Base-by-base conservation (phyloP, 1,284 basidiomycete genomes). In the Mixia osmundae region DNA sequence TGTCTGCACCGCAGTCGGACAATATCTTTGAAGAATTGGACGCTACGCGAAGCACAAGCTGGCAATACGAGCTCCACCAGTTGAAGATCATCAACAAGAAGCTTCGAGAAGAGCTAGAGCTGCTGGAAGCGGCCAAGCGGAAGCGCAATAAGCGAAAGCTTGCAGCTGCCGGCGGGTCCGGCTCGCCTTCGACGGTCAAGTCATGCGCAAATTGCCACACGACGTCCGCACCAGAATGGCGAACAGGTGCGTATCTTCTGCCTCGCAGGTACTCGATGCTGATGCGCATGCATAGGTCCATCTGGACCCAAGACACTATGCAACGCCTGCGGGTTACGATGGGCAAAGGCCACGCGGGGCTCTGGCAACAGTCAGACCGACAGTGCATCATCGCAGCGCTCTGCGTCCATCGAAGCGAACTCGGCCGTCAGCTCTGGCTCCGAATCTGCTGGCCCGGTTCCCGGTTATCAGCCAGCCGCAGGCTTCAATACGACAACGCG, bases 11-110 rank as follows among this genome's bases (percentile, higher is more conserved):
- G 11, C 39, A 37, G 27, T 43, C 38, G 22, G 46, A 50, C 40
- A 69, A 75, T 44, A 55, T 82, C 7, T 82, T 80, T 46, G 69
- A 68, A 31, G 76, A 78, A 53, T 63, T 83, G 15, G 70, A 74
- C 30, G 63, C 65, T 0, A 54, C 57, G 6, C 59, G 72, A 9
- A 69, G 64, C 15, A 72, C 72, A 25, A 78, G 74, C 44, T 89
- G 83, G 82, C 80, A 85, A 57, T 87, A 82, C 50, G 80, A 85
- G 58, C 61, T 89, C 25, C 76, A 83, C 57, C 76, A 83, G 57
- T 62, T 85, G 47, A 66, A 71, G 52, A 70, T 71, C 48, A 63
- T 66, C 36, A 87, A 89, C 51, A 62, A 69, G 52, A 59, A 71
- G 44, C 49, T 87, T 36, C 57, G 59, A 38, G 74, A 77, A 41